Percentiles rank a stretch among this genome's conserved stretches.
Conservation (phyloP, 192 early-diverging fungal genomes). For the Backusella circina region DNA sequence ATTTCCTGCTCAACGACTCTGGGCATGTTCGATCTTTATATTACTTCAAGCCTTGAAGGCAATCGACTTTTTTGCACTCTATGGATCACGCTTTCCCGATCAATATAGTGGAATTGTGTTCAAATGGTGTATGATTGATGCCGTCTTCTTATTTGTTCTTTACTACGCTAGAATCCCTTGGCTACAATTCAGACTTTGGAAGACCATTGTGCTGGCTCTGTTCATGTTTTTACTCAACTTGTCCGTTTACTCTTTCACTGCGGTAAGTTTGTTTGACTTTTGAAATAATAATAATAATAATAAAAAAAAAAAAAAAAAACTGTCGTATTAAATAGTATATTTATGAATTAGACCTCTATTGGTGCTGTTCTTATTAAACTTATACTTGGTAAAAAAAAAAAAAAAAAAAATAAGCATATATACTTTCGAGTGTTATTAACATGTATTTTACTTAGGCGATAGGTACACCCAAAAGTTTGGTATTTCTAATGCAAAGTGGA, state of each 20-base stretch:
- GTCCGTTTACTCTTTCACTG: conserved; percentile 12
- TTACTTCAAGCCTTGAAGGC: conserved; percentile 38
- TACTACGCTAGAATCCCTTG: conserved; percentile 44
- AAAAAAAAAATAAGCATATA: no score
- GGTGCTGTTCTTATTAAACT: not conserved
- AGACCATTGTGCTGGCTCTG: conserved; percentile 8
- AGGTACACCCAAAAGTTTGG: conserved; percentile 20
- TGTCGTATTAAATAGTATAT: not conserved
- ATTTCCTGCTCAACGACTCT: conserved; percentile 38
- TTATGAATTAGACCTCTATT: not conserved
- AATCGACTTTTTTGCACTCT: conserved; percentile 23
- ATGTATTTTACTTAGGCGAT: conserved; percentile 2
- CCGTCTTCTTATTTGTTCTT: conserved; percentile 31
- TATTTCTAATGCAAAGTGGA: conserved; percentile 22
- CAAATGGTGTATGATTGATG: conserved; percentile 40
- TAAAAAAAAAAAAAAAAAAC: no score
- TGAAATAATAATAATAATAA: no score
- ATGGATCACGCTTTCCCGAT: conserved; percentile 28
- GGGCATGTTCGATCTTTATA: conserved; percentile 35
- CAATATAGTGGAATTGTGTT: conserved; percentile 34
- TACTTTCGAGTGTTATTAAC: not conserved
- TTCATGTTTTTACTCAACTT: conserved; percentile 8
- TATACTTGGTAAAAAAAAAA: not conserved
- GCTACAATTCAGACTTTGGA: conserved; percentile 38
- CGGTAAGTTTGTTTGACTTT: no score